Conservation (phyloP, 345 rosid species). For the Firmiana major region DNA sequence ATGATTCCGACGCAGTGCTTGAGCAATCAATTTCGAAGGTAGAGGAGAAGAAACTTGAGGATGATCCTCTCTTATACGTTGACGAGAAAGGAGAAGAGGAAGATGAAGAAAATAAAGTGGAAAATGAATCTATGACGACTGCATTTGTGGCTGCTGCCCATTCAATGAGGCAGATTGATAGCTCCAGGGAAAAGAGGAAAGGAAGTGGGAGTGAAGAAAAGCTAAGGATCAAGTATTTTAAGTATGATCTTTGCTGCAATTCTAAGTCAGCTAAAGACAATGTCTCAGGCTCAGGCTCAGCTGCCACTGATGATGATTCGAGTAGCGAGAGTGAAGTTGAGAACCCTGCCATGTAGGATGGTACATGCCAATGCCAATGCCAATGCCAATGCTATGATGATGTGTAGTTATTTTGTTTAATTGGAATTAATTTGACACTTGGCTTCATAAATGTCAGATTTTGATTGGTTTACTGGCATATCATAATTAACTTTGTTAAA, state of each 20-base stretch:
- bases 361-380: too few species aligned
- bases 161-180: constrained; percentile 24
- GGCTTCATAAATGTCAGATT: too few species aligned
- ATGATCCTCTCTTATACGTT: constrained; percentile 32
- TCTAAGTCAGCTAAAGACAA: constrained; percentile 21
- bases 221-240: constrained; percentile 29
- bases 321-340: constrained; percentile 48
- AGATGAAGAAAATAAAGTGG: constrained; percentile 23
- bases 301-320: constrained; percentile 7
- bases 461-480: too few species aligned
- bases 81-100: constrained; percentile 37
- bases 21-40: constrained; percentile 17
- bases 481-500: too few species aligned
- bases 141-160: constrained; percentile 47
- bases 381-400: too few species aligned
- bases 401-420: too few species aligned
- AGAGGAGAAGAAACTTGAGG: constrained; percentile 22
- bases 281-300: neutral
- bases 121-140: constrained; percentile 30
- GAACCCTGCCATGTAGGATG: too few species aligned
- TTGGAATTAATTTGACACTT: too few species aligned
- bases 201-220: constrained; percentile 22
- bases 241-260: constrained; percentile 22
- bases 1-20: constrained; percentile 24
- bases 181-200: constrained; percentile 28